Evolutionary conservation across 129 eudicot species (phyloP).

Genomic region (Heracleum sosnowskyi): DNA sequence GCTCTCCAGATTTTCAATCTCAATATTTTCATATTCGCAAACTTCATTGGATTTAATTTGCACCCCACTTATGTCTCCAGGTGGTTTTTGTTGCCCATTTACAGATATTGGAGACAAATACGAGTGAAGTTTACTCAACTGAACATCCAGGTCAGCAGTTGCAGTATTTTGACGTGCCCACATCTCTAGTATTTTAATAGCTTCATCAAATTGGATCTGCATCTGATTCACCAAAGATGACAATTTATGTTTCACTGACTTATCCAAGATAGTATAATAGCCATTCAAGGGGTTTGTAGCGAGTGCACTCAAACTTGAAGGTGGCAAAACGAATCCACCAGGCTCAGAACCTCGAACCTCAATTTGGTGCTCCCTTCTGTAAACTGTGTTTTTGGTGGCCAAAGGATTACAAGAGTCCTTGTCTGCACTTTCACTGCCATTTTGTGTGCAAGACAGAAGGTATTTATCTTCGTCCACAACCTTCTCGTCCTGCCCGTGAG

Average conservation of each 20-base stretch:
- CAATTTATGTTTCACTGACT: slow-evolving; percentile 14
- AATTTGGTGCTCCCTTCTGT: not conserved
- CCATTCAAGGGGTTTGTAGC: slow-evolving; percentile 14
- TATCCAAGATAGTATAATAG: slow-evolving; percentile 26
- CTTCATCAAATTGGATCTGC: slow-evolving; percentile 14
- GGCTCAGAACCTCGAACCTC: not conserved
- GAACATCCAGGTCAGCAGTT: too few relatives aligned
- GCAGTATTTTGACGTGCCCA: slow-evolving; percentile 3
- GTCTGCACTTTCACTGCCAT: not conserved
- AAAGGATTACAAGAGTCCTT: not conserved
- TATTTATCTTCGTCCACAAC: too few relatives aligned
- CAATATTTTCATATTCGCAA: not conserved
- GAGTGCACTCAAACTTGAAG: slow-evolving; percentile 14
- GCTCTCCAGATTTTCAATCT: too few relatives aligned
- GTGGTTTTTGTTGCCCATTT: slow-evolving; percentile 26
- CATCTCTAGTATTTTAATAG: slow-evolving; percentile 23
- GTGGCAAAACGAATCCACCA: slow-evolving; percentile 6
- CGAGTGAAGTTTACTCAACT: slow-evolving; percentile 8
- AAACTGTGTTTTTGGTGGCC: not conserved
- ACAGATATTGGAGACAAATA: slow-evolving; percentile 19
- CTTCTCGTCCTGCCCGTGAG: too few relatives aligned
- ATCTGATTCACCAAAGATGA: slow-evolving; percentile 9
- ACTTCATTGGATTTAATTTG: too few relatives aligned
- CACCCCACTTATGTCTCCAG: not conserved
- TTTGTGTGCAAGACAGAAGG: too few relatives aligned